Evolutionary conservation across 1,139 yeast genomes (phyloP).

Genomic region (Fermentozyma sake): DNA sequence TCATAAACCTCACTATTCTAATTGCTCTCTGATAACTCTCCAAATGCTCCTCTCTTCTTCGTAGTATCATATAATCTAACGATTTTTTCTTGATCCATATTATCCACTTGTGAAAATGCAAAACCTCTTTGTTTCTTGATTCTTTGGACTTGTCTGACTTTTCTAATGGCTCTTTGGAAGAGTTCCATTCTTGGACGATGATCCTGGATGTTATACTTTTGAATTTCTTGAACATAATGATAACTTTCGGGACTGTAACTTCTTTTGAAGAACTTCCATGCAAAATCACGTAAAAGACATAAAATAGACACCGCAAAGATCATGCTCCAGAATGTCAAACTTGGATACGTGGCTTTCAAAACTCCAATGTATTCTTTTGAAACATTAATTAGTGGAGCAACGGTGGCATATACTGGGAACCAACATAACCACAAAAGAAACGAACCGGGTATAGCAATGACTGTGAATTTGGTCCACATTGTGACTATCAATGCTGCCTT

Average conservation of each 20-base stretch:
- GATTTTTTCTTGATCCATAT: conserved; percentile 84
- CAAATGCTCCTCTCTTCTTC: conserved; percentile 51
- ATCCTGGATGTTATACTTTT: conserved; percentile 90
- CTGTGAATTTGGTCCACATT: conserved; percentile 92
- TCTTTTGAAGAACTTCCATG: conserved; percentile 93
- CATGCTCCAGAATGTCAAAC: conserved; percentile 82
- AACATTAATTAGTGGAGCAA: conserved; percentile 81
- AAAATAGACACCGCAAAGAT: conserved; percentile 68
- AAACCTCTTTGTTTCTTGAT: conserved; percentile 98
- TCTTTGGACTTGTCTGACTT: conserved; percentile 96
- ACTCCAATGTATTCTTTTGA: conserved; percentile 86
- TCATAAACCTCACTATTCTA: too few species aligned
- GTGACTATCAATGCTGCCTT: conserved; percentile 91
- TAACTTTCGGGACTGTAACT: conserved; percentile 88
- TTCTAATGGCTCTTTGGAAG: conserved; percentile 94
- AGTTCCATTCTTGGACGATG: conserved; percentile 94
- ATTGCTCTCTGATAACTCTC: conserved; percentile 43
- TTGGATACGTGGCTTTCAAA: conserved; percentile 68
- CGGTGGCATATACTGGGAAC: conserved; percentile 80
- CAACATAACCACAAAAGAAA: conserved; percentile 76
- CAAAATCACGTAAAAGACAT: conserved; percentile 80
- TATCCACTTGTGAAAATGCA: conserved; percentile 96
- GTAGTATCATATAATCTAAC: conserved; percentile 96
- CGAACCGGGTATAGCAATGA: conserved; percentile 94
- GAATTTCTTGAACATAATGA: conserved; percentile 95